Evolutionary conservation across 768 basidiomycete genomes (phyloP).

Genomic region (Naganishia onofrii): DNA sequence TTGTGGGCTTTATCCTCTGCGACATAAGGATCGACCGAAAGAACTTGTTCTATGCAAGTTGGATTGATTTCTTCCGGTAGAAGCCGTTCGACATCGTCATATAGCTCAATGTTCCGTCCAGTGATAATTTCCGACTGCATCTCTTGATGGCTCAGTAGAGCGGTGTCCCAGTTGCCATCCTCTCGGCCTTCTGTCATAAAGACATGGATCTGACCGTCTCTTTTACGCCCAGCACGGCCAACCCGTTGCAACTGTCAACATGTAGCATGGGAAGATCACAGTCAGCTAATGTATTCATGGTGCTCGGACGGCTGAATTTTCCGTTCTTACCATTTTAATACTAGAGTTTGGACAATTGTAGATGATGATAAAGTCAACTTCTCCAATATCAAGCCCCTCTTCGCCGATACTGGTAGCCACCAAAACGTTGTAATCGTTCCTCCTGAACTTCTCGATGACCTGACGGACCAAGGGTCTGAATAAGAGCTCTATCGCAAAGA

Average conservation of each 20-base stretch:
- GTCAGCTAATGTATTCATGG: background rate
- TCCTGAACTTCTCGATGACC: slow-evolving; percentile 84
- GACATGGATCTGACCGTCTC: slow-evolving; percentile 83
- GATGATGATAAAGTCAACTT: slow-evolving; percentile 91
- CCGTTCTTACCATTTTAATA: slow-evolving; percentile 77
- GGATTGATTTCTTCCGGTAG: slow-evolving; percentile 76
- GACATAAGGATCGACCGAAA: slow-evolving; percentile 65
- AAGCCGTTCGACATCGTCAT: slow-evolving; percentile 83
- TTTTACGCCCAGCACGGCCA: slow-evolving; percentile 90
- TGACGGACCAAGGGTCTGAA: slow-evolving; percentile 46
- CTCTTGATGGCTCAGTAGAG: slow-evolving; percentile 77
- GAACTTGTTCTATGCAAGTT: slow-evolving; percentile 70
- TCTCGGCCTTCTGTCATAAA: slow-evolving; percentile 87
- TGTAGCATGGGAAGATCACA: background rate
- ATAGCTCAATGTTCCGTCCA: slow-evolving; percentile 83
- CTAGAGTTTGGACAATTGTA: slow-evolving; percentile 96
- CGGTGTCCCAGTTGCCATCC: slow-evolving; percentile 83
- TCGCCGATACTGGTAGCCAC: slow-evolving; percentile 97
- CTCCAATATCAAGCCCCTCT: slow-evolving; percentile 96
- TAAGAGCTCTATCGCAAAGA: background rate
- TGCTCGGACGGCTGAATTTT: background rate
- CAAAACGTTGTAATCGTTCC: slow-evolving; percentile 80
- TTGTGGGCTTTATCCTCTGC: slow-evolving; percentile 39
- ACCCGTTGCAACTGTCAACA: slow-evolving; percentile 81
- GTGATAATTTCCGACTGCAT: slow-evolving; percentile 83